Evolutionary conservation across 345 rosid genomes (phyloP).

Genomic region (Combretum micranthum): DNA sequence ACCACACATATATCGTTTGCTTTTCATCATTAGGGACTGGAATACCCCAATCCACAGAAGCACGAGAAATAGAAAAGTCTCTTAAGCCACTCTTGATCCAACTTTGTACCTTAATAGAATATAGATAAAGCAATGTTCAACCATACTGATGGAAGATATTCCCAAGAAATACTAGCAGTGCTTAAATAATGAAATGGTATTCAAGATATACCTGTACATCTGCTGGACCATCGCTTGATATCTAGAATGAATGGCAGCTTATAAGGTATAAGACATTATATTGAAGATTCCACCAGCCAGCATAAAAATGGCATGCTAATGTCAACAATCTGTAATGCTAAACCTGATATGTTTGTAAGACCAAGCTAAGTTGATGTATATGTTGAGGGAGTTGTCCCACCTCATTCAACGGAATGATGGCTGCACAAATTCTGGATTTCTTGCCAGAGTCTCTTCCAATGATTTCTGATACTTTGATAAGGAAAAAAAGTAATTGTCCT

Average conservation of each 20-base stretch:
- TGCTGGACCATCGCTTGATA: too few species aligned
- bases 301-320: background rate
- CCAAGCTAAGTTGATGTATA: background rate
- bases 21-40: conserved; percentile 81
- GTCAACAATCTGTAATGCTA: background rate
- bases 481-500: conserved; percentile 90
- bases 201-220: too few species aligned
- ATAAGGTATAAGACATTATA: too few species aligned
- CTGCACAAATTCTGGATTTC: conserved; percentile 78
- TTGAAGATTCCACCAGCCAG: too few species aligned
- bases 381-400: conserved; percentile 23
- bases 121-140: background rate
- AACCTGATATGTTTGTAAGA: background rate
- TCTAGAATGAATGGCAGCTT: too few species aligned
- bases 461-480: conserved; percentile 78
- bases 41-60: conserved; percentile 96
- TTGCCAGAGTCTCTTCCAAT: conserved; percentile 57
- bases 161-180: too few species aligned
- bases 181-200: too few species aligned
- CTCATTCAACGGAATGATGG: conserved; percentile 87
- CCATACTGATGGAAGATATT: too few species aligned
- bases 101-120: conserved; percentile 67
- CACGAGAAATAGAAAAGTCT: conserved; percentile 95
- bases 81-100: conserved; percentile 81
- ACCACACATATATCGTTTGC: conserved; percentile 97